Evolutionary conservation across 805 yeast genomes (phyloP).

Genomic region (Jamesozyma jinghongensis): DNA sequence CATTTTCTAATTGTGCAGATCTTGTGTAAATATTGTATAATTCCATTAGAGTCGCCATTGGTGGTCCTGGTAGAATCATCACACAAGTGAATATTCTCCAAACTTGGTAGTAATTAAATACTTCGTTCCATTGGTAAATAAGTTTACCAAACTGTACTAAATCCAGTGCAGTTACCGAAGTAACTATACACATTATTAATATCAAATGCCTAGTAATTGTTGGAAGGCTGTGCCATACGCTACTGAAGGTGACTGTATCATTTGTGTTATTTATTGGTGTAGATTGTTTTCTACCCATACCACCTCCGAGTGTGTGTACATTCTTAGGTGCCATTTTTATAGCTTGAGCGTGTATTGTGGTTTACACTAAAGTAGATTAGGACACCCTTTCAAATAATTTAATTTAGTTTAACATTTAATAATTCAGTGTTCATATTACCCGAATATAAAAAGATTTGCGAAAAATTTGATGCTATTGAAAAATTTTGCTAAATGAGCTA

Average conservation of each 20-base stretch:
- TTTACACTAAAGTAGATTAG: too few species aligned
- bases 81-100: constrained; percentile 26
- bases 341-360: too few species aligned
- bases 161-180: constrained; percentile 33
- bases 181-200: constrained; percentile 37
- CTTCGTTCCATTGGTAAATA: constrained; percentile 14
- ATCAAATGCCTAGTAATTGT: constrained; percentile 54
- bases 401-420: too few species aligned
- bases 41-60: constrained; percentile 22
- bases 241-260: constrained; percentile 1
- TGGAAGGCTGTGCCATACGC: constrained; percentile 36
- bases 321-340: constrained; percentile 6
- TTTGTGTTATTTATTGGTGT: not conserved
- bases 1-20: constrained; percentile 21
- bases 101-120: constrained; percentile 14
- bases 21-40: constrained; percentile 22
- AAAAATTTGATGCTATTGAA: not conserved
- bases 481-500: not conserved
- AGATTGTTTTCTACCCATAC: not conserved
- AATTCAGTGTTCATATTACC: too few species aligned
- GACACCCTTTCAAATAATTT: too few species aligned
- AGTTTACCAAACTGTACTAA: constrained; percentile 21
- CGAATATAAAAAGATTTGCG: too few species aligned
- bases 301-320: constrained; percentile 9
- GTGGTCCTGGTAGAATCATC: constrained; percentile 16